Conservation (phyloP, 768 basidiomycete genomes). For the Sarcodon sp. region DNA sequence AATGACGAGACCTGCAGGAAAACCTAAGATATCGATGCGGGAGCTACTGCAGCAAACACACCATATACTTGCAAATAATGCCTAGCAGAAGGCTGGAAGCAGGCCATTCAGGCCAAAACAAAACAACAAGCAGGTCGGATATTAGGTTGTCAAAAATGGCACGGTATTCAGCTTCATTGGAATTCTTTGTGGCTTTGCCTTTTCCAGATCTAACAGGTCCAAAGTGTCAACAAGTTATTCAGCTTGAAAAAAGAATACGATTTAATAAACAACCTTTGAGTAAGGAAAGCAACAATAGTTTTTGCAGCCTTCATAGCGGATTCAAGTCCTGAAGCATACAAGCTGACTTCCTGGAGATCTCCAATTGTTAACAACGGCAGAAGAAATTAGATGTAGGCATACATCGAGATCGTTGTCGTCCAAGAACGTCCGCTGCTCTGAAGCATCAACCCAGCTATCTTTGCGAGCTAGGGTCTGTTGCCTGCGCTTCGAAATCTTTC, state of each 20-base stretch:
- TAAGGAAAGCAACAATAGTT: conserved; percentile 40
- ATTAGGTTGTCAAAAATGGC: conserved; percentile 87
- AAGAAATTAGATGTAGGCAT: conserved; percentile 2
- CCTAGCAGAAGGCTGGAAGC: conserved; percentile 73
- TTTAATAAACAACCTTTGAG: conserved; percentile 13
- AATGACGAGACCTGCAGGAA: conserved; percentile 57
- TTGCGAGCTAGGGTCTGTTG: conserved; percentile 50
- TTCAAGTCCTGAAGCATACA: conserved; percentile 65
- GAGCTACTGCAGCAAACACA: conserved; percentile 17
- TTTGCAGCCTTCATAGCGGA: conserved; percentile 78
- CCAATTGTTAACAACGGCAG: background rate
- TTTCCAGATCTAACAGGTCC: conserved; percentile 54
- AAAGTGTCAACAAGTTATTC: background rate
- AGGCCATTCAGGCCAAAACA: conserved; percentile 98
- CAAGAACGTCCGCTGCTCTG: conserved; percentile 34
- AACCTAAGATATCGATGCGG: background rate
- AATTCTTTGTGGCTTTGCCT: conserved; percentile 77
- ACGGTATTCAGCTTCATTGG: conserved; percentile 90
- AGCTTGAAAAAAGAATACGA: background rate
- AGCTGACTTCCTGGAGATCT: conserved; percentile 42
- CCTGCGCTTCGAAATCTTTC: conserved; percentile 45
- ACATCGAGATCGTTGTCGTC: conserved; percentile 64
- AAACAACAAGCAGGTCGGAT: conserved; percentile 73
- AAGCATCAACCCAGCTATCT: conserved; percentile 42
- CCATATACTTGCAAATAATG: conserved; percentile 81